Base-by-base conservation (phyloP, 2,329 filamentous ascomycete genomes). In the Monosporascus sp. region DNA sequence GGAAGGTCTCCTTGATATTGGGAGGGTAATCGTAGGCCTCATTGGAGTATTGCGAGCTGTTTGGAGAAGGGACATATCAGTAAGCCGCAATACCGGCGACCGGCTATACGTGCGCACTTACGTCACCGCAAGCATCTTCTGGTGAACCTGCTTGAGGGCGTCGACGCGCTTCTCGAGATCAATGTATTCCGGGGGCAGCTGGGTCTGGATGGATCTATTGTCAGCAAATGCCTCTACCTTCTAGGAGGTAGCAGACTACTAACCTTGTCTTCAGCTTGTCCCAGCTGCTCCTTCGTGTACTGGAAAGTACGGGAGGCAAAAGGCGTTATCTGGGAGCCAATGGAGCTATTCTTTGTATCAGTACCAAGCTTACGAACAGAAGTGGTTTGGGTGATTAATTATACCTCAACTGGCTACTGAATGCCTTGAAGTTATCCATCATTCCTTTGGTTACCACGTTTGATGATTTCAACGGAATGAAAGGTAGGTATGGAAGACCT, bases 161-260 rank as follows among this genome's bases (percentile, higher is more conserved):
- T 99, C 94, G 67, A 97, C 91, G 62, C 93, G 87, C 83, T 97
- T 97, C 84, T 99, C 94, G 58, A 99, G 88, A 74, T 97, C 92
- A 70, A 97, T 90, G 75, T 99, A 99, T 75, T 97, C 94, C 63
- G 92, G 87, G 46, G 94, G 94, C 44, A 99, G 90, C 76, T 97
- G 88, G 59, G 94, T 99, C 91, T 96, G 65, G 46, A 49, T 46
- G 41, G 7, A 27, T 49, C 14, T 41, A 34, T 48, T 27, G 36
- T 49, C 48, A 56, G 55, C 38, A n/a, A 3, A 47, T 36, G 36
- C 41, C 40, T 36, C 26, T 41, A 40, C 47, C 50, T 49, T 51
- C 40, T 24, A 20, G 16, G 7, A 49, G 19, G 7, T 40, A 57
- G 52, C 36, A 22, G 16, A 60, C 45, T 49, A 31, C 65, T 52